Base-by-base conservation (phyloP, 2,329 filamentous ascomycete genomes). In the Pseudocercospora cruenta region DNA sequence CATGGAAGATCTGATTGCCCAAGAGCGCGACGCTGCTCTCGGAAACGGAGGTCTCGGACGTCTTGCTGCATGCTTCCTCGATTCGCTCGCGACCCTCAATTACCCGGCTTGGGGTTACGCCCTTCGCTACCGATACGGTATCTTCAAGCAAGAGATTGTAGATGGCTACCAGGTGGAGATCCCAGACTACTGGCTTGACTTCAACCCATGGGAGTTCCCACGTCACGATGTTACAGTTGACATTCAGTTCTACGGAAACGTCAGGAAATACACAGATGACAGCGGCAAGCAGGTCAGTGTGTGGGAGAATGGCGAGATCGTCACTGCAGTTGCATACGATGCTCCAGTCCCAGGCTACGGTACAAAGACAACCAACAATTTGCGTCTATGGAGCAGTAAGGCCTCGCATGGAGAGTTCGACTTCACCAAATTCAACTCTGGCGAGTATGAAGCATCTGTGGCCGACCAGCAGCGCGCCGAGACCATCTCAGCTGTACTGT, bases 101-200 rank as follows among this genome's bases (percentile, higher is more conserved):
- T 97, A 91, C 79, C 92, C 95, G 9, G 95, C 95, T 21, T 99
- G 95, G 95, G 95, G 95, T 39, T 99, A 99, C 75, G 95, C 94
- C 63, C 83, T 99, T 72, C 89, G 95, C 76, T 99, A 99, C 83
- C 87, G 93, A 79, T 98, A 98, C 68, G 82, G 82, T 77, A 99
- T 99, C 79, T 99, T 99, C 88, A 98, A 98, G 84, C 95, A 99
- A 83, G 95, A 98, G 83, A 98, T 99, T 74, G 90, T 97, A 67
- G 91, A 98, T 76, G 95, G 95, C 65, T 99, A 97, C 79, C 95
- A 99, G 80, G 93, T 99, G 70, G 95, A 99, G 78, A 91, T 98
- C 66, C 95, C 95, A 21, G 95, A 99, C 79, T 98, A 99, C 82
- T 99, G 95, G 95, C 88, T 99, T 62, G 95, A 98, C 78, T 97